phyloP scores from a whole-genome alignment of 495 filamentous ascomycete genomes.

The Peziza echinospora region DNA sequence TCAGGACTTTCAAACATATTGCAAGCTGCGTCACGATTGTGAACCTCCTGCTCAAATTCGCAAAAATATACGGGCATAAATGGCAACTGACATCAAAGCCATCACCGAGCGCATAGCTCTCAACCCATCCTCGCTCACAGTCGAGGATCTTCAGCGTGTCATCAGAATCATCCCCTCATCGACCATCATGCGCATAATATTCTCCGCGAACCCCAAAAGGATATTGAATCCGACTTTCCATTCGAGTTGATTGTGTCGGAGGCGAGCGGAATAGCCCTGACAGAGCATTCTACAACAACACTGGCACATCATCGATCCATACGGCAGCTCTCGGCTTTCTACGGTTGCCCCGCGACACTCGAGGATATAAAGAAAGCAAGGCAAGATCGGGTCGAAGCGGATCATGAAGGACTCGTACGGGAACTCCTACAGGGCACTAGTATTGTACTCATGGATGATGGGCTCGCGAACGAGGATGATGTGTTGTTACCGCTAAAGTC shows the following conservation, averaged over 20 bases:
- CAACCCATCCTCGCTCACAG: too few relatives aligned
- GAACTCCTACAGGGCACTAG: conserved; percentile 53
- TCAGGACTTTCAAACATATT: too few relatives aligned
- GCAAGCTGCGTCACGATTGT: too few relatives aligned
- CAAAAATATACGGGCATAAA: too few relatives aligned
- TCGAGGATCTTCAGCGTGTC: conserved; percentile 22
- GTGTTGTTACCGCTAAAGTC: too few relatives aligned
- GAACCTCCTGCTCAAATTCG: too few relatives aligned
- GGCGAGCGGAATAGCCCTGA: conserved; percentile 44
- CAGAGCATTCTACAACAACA: conserved; percentile 29
- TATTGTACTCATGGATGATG: conserved; percentile 58
- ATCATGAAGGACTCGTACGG: conserved; percentile 23
- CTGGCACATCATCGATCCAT: conserved; percentile 51
- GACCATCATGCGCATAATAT: conserved; percentile 80
- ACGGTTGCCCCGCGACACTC: conserved; percentile 37
- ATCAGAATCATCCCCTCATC: conserved; percentile 54
- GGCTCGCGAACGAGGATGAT: too few relatives aligned
- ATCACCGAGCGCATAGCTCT: too few relatives aligned
- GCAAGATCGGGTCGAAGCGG: conserved; percentile 22
- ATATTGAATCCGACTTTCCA: conserved; percentile 1
- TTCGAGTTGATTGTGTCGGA: conserved; percentile 47
- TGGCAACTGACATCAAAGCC: too few relatives aligned
- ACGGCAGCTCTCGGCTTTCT: conserved; percentile 41
- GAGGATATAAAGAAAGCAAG: conserved; percentile 41
- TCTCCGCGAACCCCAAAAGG: conserved; percentile 24